These are phyloP conservation scores for Rhizomucor miehei DNA, from an alignment of 371 early-diverging fungal genomes.

Conservation along the genomic window DNA sequence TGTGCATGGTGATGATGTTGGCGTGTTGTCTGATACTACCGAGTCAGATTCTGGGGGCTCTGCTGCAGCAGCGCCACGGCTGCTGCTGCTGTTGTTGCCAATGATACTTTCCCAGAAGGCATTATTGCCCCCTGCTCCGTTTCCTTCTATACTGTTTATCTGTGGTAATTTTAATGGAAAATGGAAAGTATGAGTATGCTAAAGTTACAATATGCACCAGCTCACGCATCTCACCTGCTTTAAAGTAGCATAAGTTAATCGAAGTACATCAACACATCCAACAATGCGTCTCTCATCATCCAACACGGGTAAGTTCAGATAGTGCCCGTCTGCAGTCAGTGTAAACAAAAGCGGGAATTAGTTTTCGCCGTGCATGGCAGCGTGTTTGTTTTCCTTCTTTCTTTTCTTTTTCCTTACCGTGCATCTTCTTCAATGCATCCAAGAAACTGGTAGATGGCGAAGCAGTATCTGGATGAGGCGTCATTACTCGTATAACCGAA, in stretches of 20 bases:
- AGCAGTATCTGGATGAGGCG: constrained; percentile 91
- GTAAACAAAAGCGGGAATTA: constrained; percentile 4
- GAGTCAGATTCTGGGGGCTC: constrained; percentile 40
- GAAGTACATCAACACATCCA: constrained; percentile 92
- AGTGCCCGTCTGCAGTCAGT: constrained; percentile 80
- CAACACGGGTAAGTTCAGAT: constrained; percentile 93
- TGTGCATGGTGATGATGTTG: constrained; percentile 12
- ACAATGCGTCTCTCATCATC: constrained; percentile 68
- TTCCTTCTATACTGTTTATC: constrained; percentile 39
- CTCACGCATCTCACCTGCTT: constrained; percentile 51
- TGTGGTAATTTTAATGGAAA: constrained; percentile 10
- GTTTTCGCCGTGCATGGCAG: not conserved
- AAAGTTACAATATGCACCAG: too few relatives aligned
- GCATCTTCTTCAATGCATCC: constrained; percentile 89
- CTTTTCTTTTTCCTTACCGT: constrained; percentile 47
- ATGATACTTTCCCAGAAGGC: constrained; percentile 47
- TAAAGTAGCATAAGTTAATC: constrained; percentile 79
- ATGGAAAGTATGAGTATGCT: not conserved
- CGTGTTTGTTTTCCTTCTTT: not conserved
- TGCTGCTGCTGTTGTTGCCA: too few relatives aligned
- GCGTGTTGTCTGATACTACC: constrained; percentile 35
- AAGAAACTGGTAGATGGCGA: constrained; percentile 73
- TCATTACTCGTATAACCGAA: constrained; percentile 91
- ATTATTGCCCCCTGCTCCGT: constrained; percentile 37
- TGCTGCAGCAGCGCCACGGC: constrained; percentile 22